Evolutionary conservation across 2,329 filamentous ascomycete species (phyloP), one percentile per base, ranked within the genome.

Genomic region (Xylaria digitata): DNA sequence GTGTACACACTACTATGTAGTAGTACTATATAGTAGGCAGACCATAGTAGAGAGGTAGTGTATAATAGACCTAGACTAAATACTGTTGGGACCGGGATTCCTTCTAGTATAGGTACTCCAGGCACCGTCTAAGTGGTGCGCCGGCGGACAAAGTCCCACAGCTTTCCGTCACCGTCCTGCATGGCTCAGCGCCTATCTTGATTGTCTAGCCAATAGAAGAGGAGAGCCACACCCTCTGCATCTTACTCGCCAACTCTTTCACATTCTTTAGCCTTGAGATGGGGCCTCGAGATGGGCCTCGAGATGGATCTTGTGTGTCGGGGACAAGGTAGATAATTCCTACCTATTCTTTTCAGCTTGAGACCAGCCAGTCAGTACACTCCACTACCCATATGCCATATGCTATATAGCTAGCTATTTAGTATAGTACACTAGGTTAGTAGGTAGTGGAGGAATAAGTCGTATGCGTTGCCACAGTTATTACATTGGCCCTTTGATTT

Each of bases 181-280:
- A 63, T 49, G 52, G 55, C 57, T 70, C 68, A 70, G 68, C 68
- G 68, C 68, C 65, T 58, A 68, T 59, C 52, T 53, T 23, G 45
- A 50, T 37, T 23, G 45, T 8, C 17, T 52, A 46, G 11, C 68
- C 68, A 70, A 70, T 70, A 55, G 56, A 3, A 54, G n/a, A 30
- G 46, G 45, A 48, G 42, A 54, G 52, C 62, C 26, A 45, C 66
- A 64, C 40, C 48, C 46, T 53, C 45, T 55, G 59, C 40, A 48
- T 68, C 57, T 63, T 61, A 63, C 49, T 65, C 60, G 64, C 53
- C 50, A 56, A 52, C 34, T 52, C 43, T 15, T 43, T 54, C 50
- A 54, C 50, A 55, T 43, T 55, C 19, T 40, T 40, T 40, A 40
- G 37, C 37, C 37, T 66, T 43, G 59, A 23, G 45, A 64, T 66